phyloP scores from a whole-genome alignment of 441 rosid genomes.

The Gossypium davidsonii region DNA sequence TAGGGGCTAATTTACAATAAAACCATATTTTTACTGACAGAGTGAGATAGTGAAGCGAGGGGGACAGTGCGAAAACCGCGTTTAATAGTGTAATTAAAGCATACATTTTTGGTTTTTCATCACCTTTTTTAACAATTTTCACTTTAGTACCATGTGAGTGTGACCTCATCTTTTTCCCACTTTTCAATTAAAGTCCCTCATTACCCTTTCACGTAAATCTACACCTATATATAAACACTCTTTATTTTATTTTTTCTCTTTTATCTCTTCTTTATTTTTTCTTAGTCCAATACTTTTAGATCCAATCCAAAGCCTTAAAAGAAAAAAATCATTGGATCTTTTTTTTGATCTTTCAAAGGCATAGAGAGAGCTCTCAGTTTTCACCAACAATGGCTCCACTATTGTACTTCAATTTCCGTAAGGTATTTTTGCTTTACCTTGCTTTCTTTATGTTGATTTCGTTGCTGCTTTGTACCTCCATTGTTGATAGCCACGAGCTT shows the following conservation, averaged over 20 bases:
- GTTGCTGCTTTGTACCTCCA: conserved; percentile 27
- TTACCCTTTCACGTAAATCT: background rate
- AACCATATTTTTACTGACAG: too few species aligned
- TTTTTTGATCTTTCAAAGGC: background rate
- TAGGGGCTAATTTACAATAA: too few species aligned
- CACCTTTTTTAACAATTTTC: background rate
- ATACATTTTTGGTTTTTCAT: too few species aligned
- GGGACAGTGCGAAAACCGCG: background rate
- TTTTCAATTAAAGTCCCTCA: conserved; percentile 27
- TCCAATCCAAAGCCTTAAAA: conserved; percentile 20
- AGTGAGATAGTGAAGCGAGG: too few species aligned
- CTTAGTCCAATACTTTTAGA: conserved; percentile 5
- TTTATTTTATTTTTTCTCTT: background rate
- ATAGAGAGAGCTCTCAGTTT: background rate
- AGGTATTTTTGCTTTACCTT: conserved; percentile 35
- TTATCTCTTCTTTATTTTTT: background rate
- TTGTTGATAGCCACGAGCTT: conserved; percentile 32
- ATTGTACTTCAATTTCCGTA: conserved; percentile 33
- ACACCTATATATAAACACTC: conserved; percentile 6
- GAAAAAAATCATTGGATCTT: conserved; percentile 16
- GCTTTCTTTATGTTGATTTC: conserved; percentile 33
- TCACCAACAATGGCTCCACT: conserved; percentile 36
- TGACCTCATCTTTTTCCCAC: conserved; percentile 20
- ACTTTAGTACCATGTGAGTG: conserved; percentile 35
- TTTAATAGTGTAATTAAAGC: background rate